Conservation (phyloP, 2,329 filamentous ascomycete species). For the Corinectria fuckeliana region DNA sequence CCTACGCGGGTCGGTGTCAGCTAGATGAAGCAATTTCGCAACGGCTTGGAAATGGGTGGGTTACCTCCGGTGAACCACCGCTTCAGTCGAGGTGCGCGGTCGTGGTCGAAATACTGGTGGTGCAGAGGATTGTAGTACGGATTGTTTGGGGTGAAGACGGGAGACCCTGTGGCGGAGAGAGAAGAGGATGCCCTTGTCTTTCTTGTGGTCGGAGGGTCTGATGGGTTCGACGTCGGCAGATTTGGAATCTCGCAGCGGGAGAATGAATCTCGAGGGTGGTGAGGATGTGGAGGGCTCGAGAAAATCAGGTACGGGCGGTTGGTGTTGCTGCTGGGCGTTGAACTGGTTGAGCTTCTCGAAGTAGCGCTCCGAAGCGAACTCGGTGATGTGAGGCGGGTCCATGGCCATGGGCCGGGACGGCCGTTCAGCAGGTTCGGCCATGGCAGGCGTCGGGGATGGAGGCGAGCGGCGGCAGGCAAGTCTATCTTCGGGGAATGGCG, state of each 20-base stretch:
- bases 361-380: slow-evolving; percentile 71
- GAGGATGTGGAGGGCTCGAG: slow-evolving; percentile 36
- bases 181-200: slow-evolving; percentile 52
- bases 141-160: slow-evolving; percentile 38
- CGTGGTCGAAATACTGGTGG: slow-evolving; percentile 1
- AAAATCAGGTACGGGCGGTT: slow-evolving; percentile 22
- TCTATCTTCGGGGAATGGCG: slow-evolving; percentile 11
- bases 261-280: slow-evolving; percentile 53
- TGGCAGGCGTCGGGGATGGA: slow-evolving; percentile 33
- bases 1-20: slow-evolving; percentile 37
- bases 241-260: slow-evolving; percentile 55
- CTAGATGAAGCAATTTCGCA: slow-evolving; percentile 22
- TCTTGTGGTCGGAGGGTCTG: slow-evolving; percentile 44
- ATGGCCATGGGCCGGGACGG: slow-evolving; percentile 49
- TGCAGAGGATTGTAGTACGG: slow-evolving; percentile 11
- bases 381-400: slow-evolving; percentile 69
- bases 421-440: slow-evolving; percentile 45
- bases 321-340: slow-evolving; percentile 53
- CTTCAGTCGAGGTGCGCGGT: slow-evolving; percentile 36
- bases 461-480: slow-evolving; percentile 25
- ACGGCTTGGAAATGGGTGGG: not conserved
- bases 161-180: slow-evolving; percentile 49
- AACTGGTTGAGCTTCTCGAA: slow-evolving; percentile 66
- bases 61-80: slow-evolving; percentile 44
- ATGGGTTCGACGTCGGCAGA: slow-evolving; percentile 39